Evolutionary conservation across 192 early-diverging fungal genomes (phyloP).

Genomic region (Obelidium mucronatum): DNA sequence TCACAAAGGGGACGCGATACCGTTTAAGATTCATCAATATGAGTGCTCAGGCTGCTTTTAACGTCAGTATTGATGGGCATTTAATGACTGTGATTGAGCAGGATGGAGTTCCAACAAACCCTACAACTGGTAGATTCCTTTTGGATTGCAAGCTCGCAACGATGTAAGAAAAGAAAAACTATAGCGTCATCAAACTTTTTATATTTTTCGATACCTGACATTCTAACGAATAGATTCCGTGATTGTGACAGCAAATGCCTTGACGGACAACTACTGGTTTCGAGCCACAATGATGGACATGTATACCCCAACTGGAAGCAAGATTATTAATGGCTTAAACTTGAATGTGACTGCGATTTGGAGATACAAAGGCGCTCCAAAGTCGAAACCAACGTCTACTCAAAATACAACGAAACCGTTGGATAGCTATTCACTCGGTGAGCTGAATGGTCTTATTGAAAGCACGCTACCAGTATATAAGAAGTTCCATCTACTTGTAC

Average conservation of each 20-base stretch:
- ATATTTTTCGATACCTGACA: background rate
- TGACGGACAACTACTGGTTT: conserved; percentile 16
- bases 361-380: conserved; percentile 14
- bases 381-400: background rate
- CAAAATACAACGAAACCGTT: background rate
- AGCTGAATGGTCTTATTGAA: conserved; percentile 12
- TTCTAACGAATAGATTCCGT: conserved; percentile 9
- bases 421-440: conserved; percentile 13
- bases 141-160: background rate
- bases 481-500: background rate
- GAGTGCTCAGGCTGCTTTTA: conserved; percentile 76
- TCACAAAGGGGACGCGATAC: conserved; percentile 77
- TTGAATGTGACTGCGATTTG: background rate
- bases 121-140: conserved; percentile 1
- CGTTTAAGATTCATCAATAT: conserved; percentile 85
- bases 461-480: background rate
- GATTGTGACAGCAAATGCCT: background rate
- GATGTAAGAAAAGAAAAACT: conserved; percentile 25
- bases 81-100: conserved; percentile 78
- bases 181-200: too few relatives aligned
- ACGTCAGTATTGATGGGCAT: conserved; percentile 82
- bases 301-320: conserved; percentile 20
- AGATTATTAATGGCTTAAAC: conserved; percentile 8
- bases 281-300: conserved; percentile 26
- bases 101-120: conserved; percentile 53